These are phyloP conservation scores for Papiliotrema flavescens DNA, from an alignment of 1,284 basidiomycete genomes.

Conservation along the genomic window DNA sequence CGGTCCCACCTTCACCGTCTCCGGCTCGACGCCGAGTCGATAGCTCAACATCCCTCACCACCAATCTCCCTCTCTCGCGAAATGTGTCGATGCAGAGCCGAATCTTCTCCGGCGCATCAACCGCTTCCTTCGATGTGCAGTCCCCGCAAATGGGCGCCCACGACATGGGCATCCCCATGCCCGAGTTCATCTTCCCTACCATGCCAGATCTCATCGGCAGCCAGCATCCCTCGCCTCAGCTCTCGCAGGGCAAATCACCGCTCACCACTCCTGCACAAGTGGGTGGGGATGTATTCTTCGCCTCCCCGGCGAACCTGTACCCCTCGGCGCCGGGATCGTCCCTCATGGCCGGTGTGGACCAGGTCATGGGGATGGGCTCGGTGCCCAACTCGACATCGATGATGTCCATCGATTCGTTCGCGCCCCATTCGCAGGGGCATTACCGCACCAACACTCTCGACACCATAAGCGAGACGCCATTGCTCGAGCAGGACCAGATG, in stretches of 20 bases:
- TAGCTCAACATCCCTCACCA: background rate
- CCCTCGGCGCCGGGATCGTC: conserved; percentile 5
- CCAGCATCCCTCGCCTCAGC: conserved; percentile 2
- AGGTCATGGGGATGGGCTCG: conserved; percentile 10
- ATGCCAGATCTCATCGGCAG: conserved; percentile 10
- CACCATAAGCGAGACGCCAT: conserved; percentile 18
- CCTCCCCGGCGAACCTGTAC: conserved; percentile 12
- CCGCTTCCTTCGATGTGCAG: conserved; percentile 3
- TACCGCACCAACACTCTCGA: conserved; percentile 14
- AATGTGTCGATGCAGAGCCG: conserved; percentile 2
- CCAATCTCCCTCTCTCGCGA: background rate
- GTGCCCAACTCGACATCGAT: conserved; percentile 19
- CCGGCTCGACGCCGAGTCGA: background rate
- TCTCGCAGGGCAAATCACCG: conserved; percentile 15
- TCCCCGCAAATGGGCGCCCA: background rate
- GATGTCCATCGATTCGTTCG: conserved; percentile 19
- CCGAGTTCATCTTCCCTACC: conserved; percentile 10
- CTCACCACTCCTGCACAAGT: conserved; percentile 13
- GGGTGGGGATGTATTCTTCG: conserved; percentile 10
- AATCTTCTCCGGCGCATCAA: background rate
- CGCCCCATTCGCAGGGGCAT: background rate
- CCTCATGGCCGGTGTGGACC: conserved; percentile 3
- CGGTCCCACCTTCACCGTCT: conserved; percentile 1
- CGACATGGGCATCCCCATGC: background rate
- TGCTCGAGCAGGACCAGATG: conserved; percentile 12